Base-by-base conservation (phyloP, 2,329 filamentous ascomycete species). In the Dothideomycetes sp. region DNA sequence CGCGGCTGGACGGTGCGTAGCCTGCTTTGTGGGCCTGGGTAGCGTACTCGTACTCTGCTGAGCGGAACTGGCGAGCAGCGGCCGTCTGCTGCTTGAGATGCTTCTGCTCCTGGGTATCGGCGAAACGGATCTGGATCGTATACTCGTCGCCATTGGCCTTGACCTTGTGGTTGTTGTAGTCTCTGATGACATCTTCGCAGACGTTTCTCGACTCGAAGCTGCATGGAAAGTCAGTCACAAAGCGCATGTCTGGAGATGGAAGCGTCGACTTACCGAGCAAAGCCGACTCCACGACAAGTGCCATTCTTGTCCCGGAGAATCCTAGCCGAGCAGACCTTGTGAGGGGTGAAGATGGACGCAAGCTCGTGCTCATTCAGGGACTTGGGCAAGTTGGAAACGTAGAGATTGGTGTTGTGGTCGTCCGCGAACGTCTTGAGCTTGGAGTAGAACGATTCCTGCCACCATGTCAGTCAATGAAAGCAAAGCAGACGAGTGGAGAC, bases 371-470 rank as follows among this genome's bases (percentile, higher is more conserved):
- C 93, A 38, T 84, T 94, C 73, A 94, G 79, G 48, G 80, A 78
- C 64, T 89, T 88, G 24, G 91, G 91, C 31, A 98, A 75, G 64
- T 96, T 98, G 19, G 93, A 98, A 48, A 96, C 88, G 64, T 98
- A 98, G 48, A 98, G 76, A 60, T 98, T 98, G 49, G 91, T 96
- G 33, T 93, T 96, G 29, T 64, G 57, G 38, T 83, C 84, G 56
- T 98, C 89, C 42, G 88, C 83, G 56, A 96, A 84, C 32, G 91
- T 89, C 73, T 98, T 96, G 54, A 98, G 82, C 53, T 93, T 87
- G 51, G 88, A 88, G 64, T 98, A 98, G 68, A 96, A 95, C 15
- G 89, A 96, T 69, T 96, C 91, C 83, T 93, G 44, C 4, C 8
- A 24, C 24, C 8, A 1, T 9, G n/a, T n/a, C n/a, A 24, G 41